Percentiles rank a stretch among this genome's conserved stretches.
These are phyloP conservation scores for Pseudopyricularia javanii DNA, from an alignment of 2,329 filamentous ascomycete species.

Conservation along the genomic window DNA sequence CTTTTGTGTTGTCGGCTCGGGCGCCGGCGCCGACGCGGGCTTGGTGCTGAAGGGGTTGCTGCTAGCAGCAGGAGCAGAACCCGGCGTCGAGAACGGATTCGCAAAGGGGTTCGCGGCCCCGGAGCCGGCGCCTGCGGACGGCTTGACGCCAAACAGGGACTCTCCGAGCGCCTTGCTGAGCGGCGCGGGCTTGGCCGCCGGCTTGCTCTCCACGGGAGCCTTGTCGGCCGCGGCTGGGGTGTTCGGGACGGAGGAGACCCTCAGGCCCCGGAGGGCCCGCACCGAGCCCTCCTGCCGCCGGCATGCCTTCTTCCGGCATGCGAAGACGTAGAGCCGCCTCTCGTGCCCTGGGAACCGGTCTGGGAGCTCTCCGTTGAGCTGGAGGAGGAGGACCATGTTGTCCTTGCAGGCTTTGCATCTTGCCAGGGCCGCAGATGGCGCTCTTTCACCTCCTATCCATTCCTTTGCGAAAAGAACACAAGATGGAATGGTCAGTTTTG, in stretches of 20 bases:
- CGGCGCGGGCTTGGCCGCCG: conserved; percentile 16
- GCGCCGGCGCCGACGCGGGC: background rate
- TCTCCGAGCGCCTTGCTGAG: conserved; percentile 44
- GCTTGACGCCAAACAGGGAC: conserved; percentile 56
- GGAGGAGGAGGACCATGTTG: conserved; percentile 72
- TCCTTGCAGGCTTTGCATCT: conserved; percentile 81
- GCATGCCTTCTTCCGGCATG: conserved; percentile 67
- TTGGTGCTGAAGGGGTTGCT: conserved; percentile 11
- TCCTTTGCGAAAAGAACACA: conserved; percentile 36
- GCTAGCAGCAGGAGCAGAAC: conserved; percentile 4
- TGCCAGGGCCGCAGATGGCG: conserved; percentile 65
- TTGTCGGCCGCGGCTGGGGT: conserved; percentile 9
- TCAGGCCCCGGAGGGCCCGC: conserved; percentile 59
- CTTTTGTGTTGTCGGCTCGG: background rate
- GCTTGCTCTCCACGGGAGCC: conserved; percentile 18
- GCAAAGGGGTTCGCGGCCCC: conserved; percentile 40
- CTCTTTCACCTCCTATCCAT: conserved; percentile 64
- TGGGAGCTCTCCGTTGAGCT: conserved; percentile 83
- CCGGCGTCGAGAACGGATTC: conserved; percentile 17
- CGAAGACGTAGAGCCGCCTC: conserved; percentile 75
- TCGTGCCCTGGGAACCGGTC: conserved; percentile 80
- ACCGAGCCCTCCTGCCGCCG: conserved; percentile 74
- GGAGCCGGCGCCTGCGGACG: conserved; percentile 21
- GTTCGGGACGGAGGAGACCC: conserved; percentile 28
- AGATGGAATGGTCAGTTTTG: background rate